Conservation (phyloP, 306 rosid species). For the Dalbergia oliveri region DNA sequence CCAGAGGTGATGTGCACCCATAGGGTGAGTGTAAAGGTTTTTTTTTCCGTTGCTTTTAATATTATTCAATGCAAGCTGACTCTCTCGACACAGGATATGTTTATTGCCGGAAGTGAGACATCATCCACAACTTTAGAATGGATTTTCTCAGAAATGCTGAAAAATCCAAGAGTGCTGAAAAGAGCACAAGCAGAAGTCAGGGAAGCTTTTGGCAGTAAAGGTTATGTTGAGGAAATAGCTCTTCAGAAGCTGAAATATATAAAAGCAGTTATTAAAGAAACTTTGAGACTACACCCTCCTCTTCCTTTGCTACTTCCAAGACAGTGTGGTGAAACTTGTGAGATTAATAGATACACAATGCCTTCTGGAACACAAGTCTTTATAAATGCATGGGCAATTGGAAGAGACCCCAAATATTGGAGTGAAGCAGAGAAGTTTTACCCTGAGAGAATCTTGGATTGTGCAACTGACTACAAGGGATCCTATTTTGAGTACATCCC, state of each 20-base stretch:
- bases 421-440: constrained; percentile 38
- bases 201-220: constrained; percentile 3
- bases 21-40: too few relatives aligned
- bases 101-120: constrained; percentile 42
- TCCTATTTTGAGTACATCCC: constrained; percentile 12
- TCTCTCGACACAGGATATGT: constrained; percentile 34
- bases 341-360: constrained; percentile 40
- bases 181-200: constrained; percentile 42
- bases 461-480: constrained; percentile 35
- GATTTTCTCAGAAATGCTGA: constrained; percentile 42
- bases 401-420: constrained; percentile 45
- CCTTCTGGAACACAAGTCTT: constrained; percentile 27
- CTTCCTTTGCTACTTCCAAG: constrained; percentile 40
- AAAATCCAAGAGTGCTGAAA: constrained; percentile 42
- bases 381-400: constrained; percentile 39
- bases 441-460: constrained; percentile 44
- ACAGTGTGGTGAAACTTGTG: constrained; percentile 41
- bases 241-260: constrained; percentile 40
- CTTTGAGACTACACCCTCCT: constrained; percentile 49
- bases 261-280: constrained; percentile 42
- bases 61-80: too few relatives aligned
- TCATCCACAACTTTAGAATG: constrained; percentile 42
- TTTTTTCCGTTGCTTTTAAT: too few relatives aligned
- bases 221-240: constrained; percentile 22
- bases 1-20: too few relatives aligned